phyloP scores from a whole-genome alignment of 441 rosid species.

The Oxalis stricta region DNA sequence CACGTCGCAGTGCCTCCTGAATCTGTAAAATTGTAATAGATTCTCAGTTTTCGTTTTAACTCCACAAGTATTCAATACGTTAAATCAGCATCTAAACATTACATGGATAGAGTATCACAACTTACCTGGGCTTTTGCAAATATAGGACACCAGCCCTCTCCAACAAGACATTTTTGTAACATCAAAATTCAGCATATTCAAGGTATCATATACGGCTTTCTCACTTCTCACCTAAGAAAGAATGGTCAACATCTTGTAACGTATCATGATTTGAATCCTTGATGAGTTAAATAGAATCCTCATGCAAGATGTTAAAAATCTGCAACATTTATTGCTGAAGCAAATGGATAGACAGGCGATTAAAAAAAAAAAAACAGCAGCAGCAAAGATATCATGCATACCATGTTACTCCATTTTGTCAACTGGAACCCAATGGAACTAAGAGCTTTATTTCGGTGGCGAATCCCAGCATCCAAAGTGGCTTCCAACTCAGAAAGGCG shows the following conservation, averaged over 20 bases:
- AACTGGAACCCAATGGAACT: slow-evolving; percentile 57
- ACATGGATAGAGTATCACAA: slow-evolving; percentile 1
- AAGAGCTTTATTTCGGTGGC: slow-evolving; percentile 72
- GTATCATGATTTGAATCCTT: neutral
- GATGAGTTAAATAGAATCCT: neutral
- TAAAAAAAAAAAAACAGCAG: slow-evolving; percentile 1
- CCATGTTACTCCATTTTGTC: slow-evolving; percentile 76
- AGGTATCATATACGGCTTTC: slow-evolving; percentile 80
- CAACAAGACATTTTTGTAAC: slow-evolving; percentile 95
- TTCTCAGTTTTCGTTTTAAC: slow-evolving; percentile 7
- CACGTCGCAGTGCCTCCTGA: slow-evolving; percentile 86
- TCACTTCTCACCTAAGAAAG: slow-evolving; percentile 69
- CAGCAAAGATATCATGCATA: slow-evolving; percentile 27
- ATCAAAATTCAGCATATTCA: slow-evolving; percentile 93
- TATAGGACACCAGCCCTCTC: slow-evolving; percentile 96
- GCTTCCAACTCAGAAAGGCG: slow-evolving; percentile 92
- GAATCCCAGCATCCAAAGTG: slow-evolving; percentile 82
- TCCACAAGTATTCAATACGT: slow-evolving; percentile 4
- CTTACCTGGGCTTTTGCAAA: slow-evolving; percentile 85
- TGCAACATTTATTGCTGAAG: neutral
- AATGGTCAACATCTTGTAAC: slow-evolving; percentile 2
- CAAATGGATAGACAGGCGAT: slow-evolving; percentile 7
- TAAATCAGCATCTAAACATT: neutral
- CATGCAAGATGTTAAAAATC: neutral
- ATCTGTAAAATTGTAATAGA: slow-evolving; percentile 40